phyloP scores from a whole-genome alignment of 2,329 filamentous ascomycete species.

The Colletotrichum brevisporum region DNA sequence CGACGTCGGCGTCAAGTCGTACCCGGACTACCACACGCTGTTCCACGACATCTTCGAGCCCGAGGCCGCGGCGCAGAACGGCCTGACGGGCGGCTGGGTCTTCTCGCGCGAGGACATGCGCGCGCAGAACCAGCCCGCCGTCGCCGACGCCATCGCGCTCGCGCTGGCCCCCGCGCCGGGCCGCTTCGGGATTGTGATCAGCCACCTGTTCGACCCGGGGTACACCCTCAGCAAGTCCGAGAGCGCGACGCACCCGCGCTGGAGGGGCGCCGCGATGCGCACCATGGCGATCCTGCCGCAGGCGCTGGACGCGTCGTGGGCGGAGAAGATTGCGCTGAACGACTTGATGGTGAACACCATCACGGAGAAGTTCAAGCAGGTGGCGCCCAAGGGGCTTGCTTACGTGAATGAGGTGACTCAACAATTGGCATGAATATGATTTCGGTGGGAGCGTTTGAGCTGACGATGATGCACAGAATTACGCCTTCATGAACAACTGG shows the following conservation, averaged over 20 bases:
- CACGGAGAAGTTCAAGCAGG: constrained; percentile 36
- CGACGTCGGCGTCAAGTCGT: constrained; percentile 29
- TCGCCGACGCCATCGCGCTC: constrained; percentile 28
- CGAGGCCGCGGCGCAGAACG: constrained; percentile 39
- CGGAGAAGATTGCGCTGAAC: constrained; percentile 30
- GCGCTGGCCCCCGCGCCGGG: constrained; percentile 9
- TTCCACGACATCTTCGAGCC: constrained; percentile 40
- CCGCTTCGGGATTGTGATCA: constrained; percentile 33
- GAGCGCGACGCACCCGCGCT: constrained; percentile 38
- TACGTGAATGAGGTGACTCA: constrained; percentile 41
- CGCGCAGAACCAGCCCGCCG: constrained; percentile 19
- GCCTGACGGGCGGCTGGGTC: constrained; percentile 40
- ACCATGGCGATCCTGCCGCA: constrained; percentile 38
- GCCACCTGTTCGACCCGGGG: constrained; percentile 39
- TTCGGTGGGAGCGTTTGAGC: too few relatives aligned
- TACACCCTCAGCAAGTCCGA: constrained; percentile 3
- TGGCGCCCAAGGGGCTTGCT: constrained; percentile 30
- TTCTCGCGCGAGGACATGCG: constrained; percentile 39
- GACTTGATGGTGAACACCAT: constrained; percentile 41
- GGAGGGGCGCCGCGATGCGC: constrained; percentile 37
- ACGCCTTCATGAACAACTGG: constrained; percentile 40
- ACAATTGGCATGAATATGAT: too few relatives aligned
- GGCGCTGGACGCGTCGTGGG: constrained; percentile 37
- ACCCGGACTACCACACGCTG: constrained; percentile 35
- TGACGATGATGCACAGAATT: constrained; percentile 22